phyloP scores from a whole-genome alignment of 2,329 filamentous ascomycete genomes.

The Incumbomyces delicatus region DNA sequence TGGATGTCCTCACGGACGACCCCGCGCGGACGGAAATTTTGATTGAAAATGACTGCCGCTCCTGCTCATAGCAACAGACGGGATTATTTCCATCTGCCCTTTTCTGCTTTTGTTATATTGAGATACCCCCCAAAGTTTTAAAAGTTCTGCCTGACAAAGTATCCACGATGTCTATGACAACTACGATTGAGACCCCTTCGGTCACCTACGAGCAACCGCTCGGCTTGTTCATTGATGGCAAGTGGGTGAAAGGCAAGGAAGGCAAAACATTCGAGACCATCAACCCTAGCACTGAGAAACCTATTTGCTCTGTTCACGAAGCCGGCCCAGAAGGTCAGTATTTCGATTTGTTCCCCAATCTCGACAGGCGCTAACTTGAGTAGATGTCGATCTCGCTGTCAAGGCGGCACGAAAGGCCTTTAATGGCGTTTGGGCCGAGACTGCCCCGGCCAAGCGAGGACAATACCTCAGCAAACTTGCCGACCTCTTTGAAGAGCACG shows the following conservation, averaged over 20 bases:
- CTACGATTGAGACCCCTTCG: slow-evolving; percentile 31
- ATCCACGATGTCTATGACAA: slow-evolving; percentile 29
- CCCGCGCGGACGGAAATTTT: slow-evolving; percentile 13
- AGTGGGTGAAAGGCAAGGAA: slow-evolving; percentile 74
- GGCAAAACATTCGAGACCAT: slow-evolving; percentile 88
- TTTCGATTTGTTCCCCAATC: no score
- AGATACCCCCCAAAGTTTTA: not conserved
- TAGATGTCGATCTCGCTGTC: slow-evolving; percentile 61
- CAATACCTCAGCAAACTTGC: slow-evolving; percentile 65
- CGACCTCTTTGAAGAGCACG: slow-evolving; percentile 68
- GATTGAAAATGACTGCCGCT: slow-evolving; percentile 12
- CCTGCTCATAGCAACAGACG: slow-evolving; percentile 9
- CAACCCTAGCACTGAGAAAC: slow-evolving; percentile 76
- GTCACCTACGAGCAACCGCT: slow-evolving; percentile 34
- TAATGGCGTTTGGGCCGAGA: slow-evolving; percentile 57
- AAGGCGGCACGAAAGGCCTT: slow-evolving; percentile 78
- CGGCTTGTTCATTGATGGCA: slow-evolving; percentile 56
- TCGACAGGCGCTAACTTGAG: slow-evolving; percentile 26
- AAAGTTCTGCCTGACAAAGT: slow-evolving; percentile 3
- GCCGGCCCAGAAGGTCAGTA: slow-evolving; percentile 73
- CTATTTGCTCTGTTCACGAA: slow-evolving; percentile 73
- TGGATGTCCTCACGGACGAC: not conserved
- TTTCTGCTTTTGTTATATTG: slow-evolving; percentile 1
- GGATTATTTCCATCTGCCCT: not conserved
- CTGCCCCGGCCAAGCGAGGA: slow-evolving; percentile 60